Evolutionary conservation across 345 rosid genomes (phyloP).

Genomic region (Luvunga scandens): DNA sequence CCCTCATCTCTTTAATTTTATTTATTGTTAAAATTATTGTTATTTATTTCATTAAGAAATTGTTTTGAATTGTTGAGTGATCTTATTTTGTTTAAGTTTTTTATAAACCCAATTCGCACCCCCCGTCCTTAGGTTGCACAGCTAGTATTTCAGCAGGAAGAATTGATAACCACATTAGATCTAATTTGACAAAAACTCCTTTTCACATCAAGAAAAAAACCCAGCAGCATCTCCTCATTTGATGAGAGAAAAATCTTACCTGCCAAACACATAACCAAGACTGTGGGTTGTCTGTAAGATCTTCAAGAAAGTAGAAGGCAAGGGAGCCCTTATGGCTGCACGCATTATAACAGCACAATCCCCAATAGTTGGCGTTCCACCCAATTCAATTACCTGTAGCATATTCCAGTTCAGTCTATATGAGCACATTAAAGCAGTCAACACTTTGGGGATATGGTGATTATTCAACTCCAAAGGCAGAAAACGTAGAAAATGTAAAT

Average conservation of each 20-base stretch:
- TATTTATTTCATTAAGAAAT: no score
- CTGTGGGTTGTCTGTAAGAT: conserved; percentile 77
- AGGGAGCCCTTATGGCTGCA: conserved; percentile 79
- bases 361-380: conserved; percentile 82
- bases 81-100: no score
- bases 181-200: background rate
- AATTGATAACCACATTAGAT: no score
- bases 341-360: conserved; percentile 87
- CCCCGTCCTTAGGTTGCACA: no score
- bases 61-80: no score
- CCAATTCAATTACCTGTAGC: conserved; percentile 79
- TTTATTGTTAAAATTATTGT: no score
- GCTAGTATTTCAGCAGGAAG: no score
- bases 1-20: no score
- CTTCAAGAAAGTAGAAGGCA: conserved; percentile 87
- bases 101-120: no score
- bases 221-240: conserved; percentile 1
- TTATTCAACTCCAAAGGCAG: background rate
- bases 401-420: conserved; percentile 3
- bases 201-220: background rate
- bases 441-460: background rate
- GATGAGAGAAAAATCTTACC: conserved; percentile 37
- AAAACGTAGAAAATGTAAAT: background rate
- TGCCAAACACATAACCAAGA: conserved; percentile 77
- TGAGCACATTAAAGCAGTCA: background rate